These are phyloP conservation scores for Diaporthe eres DNA, from an alignment of 2,329 filamentous ascomycete genomes.

Conservation along the genomic window DNA sequence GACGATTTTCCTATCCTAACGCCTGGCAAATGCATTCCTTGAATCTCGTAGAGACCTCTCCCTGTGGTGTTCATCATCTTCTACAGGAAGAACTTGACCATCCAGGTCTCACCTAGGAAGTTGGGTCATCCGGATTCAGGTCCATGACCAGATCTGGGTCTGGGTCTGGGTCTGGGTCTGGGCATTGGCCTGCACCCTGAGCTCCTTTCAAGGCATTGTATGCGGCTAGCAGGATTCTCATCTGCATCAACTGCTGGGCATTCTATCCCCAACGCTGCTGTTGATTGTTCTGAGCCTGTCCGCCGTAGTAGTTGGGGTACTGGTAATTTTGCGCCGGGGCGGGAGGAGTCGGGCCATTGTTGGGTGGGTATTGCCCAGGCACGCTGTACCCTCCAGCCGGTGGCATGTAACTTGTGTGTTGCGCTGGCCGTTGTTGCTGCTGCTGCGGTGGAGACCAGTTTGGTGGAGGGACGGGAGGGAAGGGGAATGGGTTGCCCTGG, in stretches of 20 bases:
- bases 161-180: neutral
- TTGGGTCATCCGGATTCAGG: neutral
- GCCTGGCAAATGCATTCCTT: conserved; percentile 22
- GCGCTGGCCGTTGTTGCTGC: conserved; percentile 33
- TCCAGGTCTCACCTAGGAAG: neutral
- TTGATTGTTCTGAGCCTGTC: conserved; percentile 39
- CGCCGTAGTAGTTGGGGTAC: conserved; percentile 41
- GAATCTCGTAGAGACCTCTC: neutral
- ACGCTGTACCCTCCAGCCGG: conserved; percentile 40
- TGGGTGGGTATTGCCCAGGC: conserved; percentile 38
- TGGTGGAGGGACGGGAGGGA: conserved; percentile 38
- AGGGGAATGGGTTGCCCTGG: conserved; percentile 40
- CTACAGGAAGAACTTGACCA: neutral
- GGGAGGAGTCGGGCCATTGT: conserved; percentile 33
- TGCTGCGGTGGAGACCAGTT: conserved; percentile 35
- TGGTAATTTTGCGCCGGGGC: conserved; percentile 38
- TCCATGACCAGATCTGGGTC: conserved; percentile 2
- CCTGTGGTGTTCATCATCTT: neutral
- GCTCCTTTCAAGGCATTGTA: conserved; percentile 3
- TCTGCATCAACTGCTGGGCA: conserved; percentile 20
- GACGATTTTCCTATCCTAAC: conserved; percentile 3
- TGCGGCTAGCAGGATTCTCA: conserved; percentile 21
- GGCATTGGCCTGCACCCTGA: neutral
- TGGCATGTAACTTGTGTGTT: conserved; percentile 39
- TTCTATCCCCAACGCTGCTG: conserved; percentile 42